These are phyloP conservation scores for Aaosphaeria arxii DNA, from an alignment of 2,329 filamentous ascomycete genomes.

Conservation along the genomic window DNA sequence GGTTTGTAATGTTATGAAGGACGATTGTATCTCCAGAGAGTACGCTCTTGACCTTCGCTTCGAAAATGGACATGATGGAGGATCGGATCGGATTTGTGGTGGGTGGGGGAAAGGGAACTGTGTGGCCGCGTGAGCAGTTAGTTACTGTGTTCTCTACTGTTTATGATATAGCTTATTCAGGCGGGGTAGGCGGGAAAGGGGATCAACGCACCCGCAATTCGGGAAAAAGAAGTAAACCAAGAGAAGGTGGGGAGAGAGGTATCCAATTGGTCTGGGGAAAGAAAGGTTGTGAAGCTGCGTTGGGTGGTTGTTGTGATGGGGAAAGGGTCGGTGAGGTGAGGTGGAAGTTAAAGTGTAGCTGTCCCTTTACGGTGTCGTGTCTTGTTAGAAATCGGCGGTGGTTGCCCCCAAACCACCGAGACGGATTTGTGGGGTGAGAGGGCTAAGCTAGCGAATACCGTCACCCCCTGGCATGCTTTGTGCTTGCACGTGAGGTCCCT, in stretches of 20 bases:
- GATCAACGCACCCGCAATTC: slow-evolving; percentile 1
- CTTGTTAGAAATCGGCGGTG: neutral
- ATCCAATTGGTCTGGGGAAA: neutral
- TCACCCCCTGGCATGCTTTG: neutral
- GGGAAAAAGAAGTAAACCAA: neutral
- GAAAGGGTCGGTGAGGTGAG: no score
- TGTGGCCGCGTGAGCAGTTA: slow-evolving; percentile 7
- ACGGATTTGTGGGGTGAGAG: slow-evolving; percentile 9
- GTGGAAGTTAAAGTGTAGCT: no score
- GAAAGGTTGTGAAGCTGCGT: neutral
- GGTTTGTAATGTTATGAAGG: slow-evolving; percentile 76
- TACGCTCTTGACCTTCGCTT: slow-evolving; percentile 76
- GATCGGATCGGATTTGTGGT: neutral
- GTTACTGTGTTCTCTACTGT: slow-evolving; percentile 21
- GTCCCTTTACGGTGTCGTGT: slow-evolving; percentile 1
- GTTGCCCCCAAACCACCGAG: neutral
- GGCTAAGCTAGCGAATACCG: slow-evolving; percentile 4
- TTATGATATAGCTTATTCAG: slow-evolving; percentile 3
- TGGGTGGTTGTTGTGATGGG: no score
- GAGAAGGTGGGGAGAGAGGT: neutral
- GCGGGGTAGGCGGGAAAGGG: slow-evolving; percentile 6
- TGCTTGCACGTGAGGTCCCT: no score
- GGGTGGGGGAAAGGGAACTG: slow-evolving; percentile 1
- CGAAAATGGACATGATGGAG: slow-evolving; percentile 31
- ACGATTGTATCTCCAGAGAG: slow-evolving; percentile 91